Evolutionary conservation across 2,329 filamentous ascomycete genomes (phyloP), one percentile per base, ranked within the genome.

Genomic region (Nigrospora sphaerica): DNA sequence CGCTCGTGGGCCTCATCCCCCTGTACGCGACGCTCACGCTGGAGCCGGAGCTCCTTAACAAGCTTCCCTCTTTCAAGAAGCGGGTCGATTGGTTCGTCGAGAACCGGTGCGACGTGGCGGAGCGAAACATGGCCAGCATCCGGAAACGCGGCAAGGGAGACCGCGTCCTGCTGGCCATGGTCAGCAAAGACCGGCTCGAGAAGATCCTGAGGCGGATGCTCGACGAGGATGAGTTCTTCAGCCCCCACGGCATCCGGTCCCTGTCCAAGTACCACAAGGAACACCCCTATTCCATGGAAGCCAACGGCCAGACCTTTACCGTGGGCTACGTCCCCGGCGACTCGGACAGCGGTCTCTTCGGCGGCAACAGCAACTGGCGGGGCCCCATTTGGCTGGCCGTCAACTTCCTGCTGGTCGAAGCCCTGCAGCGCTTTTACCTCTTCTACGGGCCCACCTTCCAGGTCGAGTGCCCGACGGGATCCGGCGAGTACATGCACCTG

Each of bases 301-400:
- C 96, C 49, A 95, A 97, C 54, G 90, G 88, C 0, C 89, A 96
- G 63, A 78, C 77, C 31, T 97, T 95, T 71, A 80, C 83, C 47
- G 92, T 97, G 36, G 80, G 83, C 57, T 97, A 97, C 60, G 82
- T 97, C 16, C 84, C 93, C 1, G 93, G 92, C n/a, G 92, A 97
- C 62, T 96, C 92, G 1, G 91, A 97, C 69, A 95, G 88, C 59
- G 88, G 89, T 4, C 78, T 97, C 6, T 97, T 97, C 60, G 92
- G 92, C 45, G 92, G 92, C 54, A 97, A 97, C 77, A 95, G 90
- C 66, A 97, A 97, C 68, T 97, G 92, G 92, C 82, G 92, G 69
- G 92, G 86, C 1, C 92, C 93, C 0, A 92, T 95, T 56, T 97
- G 92, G 92, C 77, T 96, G 42, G 93, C 89, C 52, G 90, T 95